phyloP scores from a whole-genome alignment of 352 stramenopile genomes.

The Plasmopara muralis region DNA sequence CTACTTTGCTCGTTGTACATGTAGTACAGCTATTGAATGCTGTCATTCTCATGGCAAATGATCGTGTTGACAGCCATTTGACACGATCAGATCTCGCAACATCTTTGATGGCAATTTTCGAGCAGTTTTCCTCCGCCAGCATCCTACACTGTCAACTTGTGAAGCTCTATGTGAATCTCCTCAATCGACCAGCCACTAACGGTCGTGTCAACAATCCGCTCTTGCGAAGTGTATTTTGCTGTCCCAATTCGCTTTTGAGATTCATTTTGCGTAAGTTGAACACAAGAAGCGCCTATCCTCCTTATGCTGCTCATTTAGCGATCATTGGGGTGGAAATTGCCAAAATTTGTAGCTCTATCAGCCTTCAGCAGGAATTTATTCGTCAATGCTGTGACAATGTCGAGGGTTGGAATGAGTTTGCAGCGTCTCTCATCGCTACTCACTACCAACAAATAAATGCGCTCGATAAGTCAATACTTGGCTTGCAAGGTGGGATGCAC shows the following conservation, averaged over 20 bases:
- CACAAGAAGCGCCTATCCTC: conserved; percentile 36
- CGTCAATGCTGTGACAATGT: conserved; percentile 63
- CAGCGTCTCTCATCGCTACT: conserved; percentile 52
- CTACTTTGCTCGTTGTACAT: conserved; percentile 54
- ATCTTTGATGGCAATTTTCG: conserved; percentile 63
- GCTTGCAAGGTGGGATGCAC: conserved; percentile 11
- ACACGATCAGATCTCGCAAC: conserved; percentile 47
- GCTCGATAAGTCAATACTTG: conserved; percentile 45
- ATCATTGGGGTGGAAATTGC: conserved; percentile 77
- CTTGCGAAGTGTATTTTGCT: conserved; percentile 61
- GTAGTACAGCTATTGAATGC: conserved; percentile 59
- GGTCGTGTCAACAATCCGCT: conserved; percentile 72
- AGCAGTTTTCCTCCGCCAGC: conserved; percentile 63
- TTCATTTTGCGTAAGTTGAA: conserved; percentile 68
- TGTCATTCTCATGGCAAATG: conserved; percentile 56
- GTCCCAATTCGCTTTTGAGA: conserved; percentile 53
- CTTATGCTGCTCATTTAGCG: conserved; percentile 63
- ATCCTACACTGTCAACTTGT: conserved; percentile 68
- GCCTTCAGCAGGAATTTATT: conserved; percentile 70
- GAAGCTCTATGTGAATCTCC: conserved; percentile 59
- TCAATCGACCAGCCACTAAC: conserved; percentile 55
- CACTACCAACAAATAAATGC: conserved; percentile 77
- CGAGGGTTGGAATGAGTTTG: conserved; percentile 58
- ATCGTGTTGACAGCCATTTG: conserved; percentile 47
- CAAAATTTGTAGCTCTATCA: conserved; percentile 68